phyloP scores from a whole-genome alignment of 179 eudicot genomes.

The Amaranthus tricolor region DNA sequence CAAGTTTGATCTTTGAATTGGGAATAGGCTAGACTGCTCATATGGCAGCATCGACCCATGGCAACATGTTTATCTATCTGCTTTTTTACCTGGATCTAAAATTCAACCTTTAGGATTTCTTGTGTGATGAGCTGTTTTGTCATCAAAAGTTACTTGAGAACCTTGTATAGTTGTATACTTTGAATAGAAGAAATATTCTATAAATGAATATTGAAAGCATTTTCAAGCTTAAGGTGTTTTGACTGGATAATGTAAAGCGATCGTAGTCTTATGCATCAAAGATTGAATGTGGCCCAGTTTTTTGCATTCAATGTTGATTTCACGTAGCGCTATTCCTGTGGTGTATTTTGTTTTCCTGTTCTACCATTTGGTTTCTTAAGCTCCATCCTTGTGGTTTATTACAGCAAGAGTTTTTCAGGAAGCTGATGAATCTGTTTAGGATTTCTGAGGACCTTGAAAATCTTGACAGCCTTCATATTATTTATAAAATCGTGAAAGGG shows the following conservation, averaged over 20 bases:
- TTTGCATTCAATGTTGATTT: slow-evolving; percentile 3
- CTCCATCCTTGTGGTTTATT: slow-evolving; percentile 23
- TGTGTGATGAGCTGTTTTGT: neutral
- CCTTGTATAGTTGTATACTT: neutral
- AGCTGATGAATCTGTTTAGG: slow-evolving; percentile 77
- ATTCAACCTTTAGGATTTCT: neutral
- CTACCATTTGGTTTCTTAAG: slow-evolving; percentile 13
- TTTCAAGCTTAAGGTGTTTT: neutral
- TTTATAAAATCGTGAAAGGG: slow-evolving; percentile 78
- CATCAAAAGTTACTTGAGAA: neutral
- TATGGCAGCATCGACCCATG: too few species aligned
- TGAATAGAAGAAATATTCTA: too few species aligned
- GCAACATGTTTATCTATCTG: neutral
- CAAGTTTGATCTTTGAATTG: too few species aligned
- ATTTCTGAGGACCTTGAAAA: slow-evolving; percentile 89
- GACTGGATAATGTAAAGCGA: neutral
- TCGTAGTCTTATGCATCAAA: neutral
- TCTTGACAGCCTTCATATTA: slow-evolving; percentile 73
- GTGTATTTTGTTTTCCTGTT: neutral
- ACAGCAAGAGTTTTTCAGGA: slow-evolving; percentile 87
- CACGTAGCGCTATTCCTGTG: neutral
- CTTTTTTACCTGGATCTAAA: neutral
- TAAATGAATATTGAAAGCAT: too few species aligned
- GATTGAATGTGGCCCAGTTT: neutral
- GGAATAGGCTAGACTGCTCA: too few species aligned